Evolutionary conservation across 345 rosid species (phyloP).

Genomic region (Noccaea caerulescens): DNA sequence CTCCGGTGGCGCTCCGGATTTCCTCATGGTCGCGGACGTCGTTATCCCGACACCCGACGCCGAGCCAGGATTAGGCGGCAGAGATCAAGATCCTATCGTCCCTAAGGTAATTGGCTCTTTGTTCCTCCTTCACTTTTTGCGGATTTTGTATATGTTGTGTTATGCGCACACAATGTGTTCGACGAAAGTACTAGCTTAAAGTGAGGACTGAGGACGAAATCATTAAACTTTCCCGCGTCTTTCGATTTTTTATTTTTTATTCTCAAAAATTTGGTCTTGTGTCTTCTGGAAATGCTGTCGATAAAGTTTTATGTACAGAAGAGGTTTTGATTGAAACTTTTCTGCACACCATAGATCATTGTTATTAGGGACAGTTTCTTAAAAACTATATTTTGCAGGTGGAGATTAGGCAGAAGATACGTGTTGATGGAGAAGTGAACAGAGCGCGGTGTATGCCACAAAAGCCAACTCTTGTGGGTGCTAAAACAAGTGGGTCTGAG

Average conservation of each 20-base stretch:
- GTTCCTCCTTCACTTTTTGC: neutral
- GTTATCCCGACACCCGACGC: constrained; percentile 58
- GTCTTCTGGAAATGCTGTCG: neutral
- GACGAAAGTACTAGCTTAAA: constrained; percentile 39
- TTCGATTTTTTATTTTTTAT: no score
- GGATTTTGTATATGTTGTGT: neutral
- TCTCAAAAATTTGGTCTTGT: neutral
- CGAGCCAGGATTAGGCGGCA: constrained; percentile 43
- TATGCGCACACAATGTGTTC: constrained; percentile 44
- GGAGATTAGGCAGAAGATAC: constrained; percentile 73
- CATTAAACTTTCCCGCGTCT: neutral
- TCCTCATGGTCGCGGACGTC: constrained; percentile 75
- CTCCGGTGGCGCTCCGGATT: constrained; percentile 67
- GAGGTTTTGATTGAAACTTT: neutral
- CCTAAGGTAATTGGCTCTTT: constrained; percentile 54
- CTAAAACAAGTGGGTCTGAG: constrained; percentile 76
- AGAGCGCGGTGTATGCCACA: constrained; percentile 91
- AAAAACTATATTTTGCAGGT: constrained; percentile 48
- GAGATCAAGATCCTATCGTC: constrained; percentile 48
- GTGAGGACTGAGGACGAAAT: neutral
- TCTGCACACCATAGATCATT: neutral
- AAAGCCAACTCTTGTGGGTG: constrained; percentile 66
- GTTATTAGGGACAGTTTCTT: neutral
- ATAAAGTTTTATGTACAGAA: neutral
- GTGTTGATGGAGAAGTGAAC: constrained; percentile 87